Evolutionary conservation across 129 eudicot genomes (phyloP), one percentile per base, ranked within the genome.

Genomic region (Flaveria sonorensis): DNA sequence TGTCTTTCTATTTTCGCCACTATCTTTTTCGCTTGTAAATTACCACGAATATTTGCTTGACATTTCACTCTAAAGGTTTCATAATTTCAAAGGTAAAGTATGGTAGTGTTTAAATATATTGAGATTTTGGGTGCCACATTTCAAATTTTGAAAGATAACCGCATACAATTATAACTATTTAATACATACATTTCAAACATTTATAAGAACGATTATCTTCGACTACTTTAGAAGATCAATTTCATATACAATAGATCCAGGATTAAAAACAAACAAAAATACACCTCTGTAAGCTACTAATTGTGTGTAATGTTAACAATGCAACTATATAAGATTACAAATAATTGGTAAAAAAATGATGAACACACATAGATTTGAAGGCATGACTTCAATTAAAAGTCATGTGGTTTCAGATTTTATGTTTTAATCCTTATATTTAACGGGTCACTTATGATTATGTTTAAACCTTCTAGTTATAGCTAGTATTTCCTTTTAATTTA

Each of bases 21-120:
- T 2, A 46, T 60, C 21, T 63, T 75, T 46, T 48, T 28, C 32
- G n/a, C 28, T n/a, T 63, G 62, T 28, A 75, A 65, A 68, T 53
- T 68, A 56, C 61, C 43, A 23, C 1, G 39, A 77, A 69, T 12
- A 26, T 55, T 9, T 46, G 10, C 15, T 45, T 30, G 55, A 62
- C 53, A 48, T 76, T 63, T 51, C 14, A 13, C 36, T 75, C 61
- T n/a, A 45, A 46, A 43, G 43, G 4, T 60, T 40, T 4, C 20
- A 19, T 64, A 8, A 7, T 45, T 60, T 61, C 72, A 43, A 40
- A 67, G 1, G 67, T 26, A 13, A 14, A 60, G 42, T 24, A 24
- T 60, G 14, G 43, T 26, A 6, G 68, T 4, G 3, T 62, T 62
- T 62, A 43, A 62, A 62, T 28, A 26, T 62, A 40, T 62, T 62